These are phyloP conservation scores for Meyerozyma guilliermondii DNA, from an alignment of 1,139 yeast species.

Conservation along the genomic window DNA sequence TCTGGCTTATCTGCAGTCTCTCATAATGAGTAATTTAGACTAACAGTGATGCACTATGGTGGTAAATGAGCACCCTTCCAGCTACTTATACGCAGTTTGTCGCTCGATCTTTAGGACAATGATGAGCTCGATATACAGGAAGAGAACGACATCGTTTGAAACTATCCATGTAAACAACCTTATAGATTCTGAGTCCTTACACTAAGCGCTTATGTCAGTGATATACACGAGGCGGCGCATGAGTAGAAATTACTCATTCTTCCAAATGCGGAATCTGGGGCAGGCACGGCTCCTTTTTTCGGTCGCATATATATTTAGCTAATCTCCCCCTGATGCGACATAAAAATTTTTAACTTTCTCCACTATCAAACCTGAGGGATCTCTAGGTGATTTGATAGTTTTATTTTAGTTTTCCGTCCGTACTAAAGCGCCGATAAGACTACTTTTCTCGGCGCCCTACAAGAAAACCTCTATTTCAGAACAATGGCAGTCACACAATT, in stretches of 20 bases:
- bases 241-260: slow-evolving; percentile 1
- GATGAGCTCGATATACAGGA: not conserved
- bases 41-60: not conserved
- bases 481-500: not conserved
- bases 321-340: not conserved
- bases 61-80: not conserved
- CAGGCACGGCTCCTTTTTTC: not conserved
- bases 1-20: not conserved
- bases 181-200: not conserved
- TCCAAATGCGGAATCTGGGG: not conserved
- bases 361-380: not conserved
- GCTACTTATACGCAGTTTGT: not conserved
- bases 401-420: not conserved
- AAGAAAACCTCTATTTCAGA: not conserved
- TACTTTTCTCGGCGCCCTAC: not conserved
- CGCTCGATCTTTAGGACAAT: not conserved
- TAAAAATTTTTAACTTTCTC: not conserved
- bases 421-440: not conserved
- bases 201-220: not conserved
- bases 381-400: not conserved
- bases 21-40: not conserved
- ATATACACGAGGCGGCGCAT: not conserved
- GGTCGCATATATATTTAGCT: not conserved
- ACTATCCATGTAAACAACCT: not conserved
- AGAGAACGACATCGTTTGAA: slow-evolving; percentile 2